Evolutionary conservation across 2,329 filamentous ascomycete genomes (phyloP), one percentile per base, ranked within the genome.

Genomic region (Fusarium hainanense): DNA sequence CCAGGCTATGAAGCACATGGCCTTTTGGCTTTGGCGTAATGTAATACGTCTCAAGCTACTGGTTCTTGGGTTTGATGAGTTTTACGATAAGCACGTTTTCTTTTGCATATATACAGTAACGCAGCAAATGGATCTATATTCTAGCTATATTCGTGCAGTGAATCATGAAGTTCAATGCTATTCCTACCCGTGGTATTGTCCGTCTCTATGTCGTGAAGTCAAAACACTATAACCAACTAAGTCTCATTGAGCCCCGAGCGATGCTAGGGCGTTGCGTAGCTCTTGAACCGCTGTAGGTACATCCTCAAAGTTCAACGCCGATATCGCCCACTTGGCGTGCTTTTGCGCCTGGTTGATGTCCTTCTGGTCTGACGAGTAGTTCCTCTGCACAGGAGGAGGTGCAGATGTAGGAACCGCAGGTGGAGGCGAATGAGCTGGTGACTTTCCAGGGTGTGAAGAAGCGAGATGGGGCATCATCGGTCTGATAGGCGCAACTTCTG

Each of bases 321-420:
- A 98, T 43, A 98, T 97, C 1, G 96, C 96, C 93, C 93, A 99
- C 75, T 93, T 94, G 4, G 95, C 94, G 82, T 98, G 96, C 78
- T 98, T 99, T 79, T 97, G 94, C 7, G 96, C 95, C 73, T 90
- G 87, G 37, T 88, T 83, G 37, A 98, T 91, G 68, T 97, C 93
- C 32, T 80, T 76, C 10, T 77, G 77, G 48, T 76, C 74, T 16
- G 69, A 71, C 4, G 71, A 56, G 20, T 65, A 62, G 7, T 58
- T 44, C 18, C 37, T 58, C n/a, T 63, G 58, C 27, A 58, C 63
- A 6, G 69, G 63, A 12, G 55, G 59, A 18, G 69, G 60, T 6
- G 54, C 58, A 42, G 49, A 52, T 28, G 49, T 52, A 3, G 72
- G 61, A 4, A 55, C 54, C 7, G 67, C 54, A 3, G 56, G 51